These are phyloP conservation scores for Dissoconium aciculare DNA, from an alignment of 2,329 filamentous ascomycete species.

Conservation along the genomic window DNA sequence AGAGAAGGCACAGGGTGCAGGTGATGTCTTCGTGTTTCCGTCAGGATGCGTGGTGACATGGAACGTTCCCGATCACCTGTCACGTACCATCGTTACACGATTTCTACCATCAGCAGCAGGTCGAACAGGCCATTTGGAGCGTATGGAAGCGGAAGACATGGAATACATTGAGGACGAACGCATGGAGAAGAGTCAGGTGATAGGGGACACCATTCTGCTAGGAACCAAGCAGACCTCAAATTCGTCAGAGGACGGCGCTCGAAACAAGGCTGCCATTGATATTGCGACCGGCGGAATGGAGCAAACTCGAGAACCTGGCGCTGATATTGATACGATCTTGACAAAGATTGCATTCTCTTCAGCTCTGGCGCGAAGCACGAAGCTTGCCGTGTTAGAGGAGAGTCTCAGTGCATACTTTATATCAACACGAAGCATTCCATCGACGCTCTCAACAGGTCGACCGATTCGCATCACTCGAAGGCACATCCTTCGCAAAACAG, in stretches of 20 bases:
- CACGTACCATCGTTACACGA: slow-evolving; percentile 52
- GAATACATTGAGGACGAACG: slow-evolving; percentile 66
- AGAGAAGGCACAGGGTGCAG: slow-evolving; percentile 26
- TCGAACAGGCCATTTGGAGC: slow-evolving; percentile 53
- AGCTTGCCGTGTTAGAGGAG: slow-evolving; percentile 80
- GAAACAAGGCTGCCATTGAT: slow-evolving; percentile 11
- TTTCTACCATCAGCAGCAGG: slow-evolving; percentile 58
- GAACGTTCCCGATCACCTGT: slow-evolving; percentile 65
- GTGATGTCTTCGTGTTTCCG: slow-evolving; percentile 90
- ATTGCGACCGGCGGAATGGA: slow-evolving; percentile 2
- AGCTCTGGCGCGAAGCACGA: slow-evolving; percentile 80
- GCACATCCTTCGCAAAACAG: slow-evolving; percentile 85
- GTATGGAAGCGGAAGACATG: slow-evolving; percentile 74
- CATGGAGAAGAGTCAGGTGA: slow-evolving; percentile 60
- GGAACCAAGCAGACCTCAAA: slow-evolving; percentile 49
- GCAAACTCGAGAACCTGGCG: slow-evolving; percentile 5
- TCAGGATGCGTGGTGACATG: slow-evolving; percentile 88
- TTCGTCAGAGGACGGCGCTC: neutral
- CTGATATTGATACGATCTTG: slow-evolving; percentile 47
- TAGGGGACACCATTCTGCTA: slow-evolving; percentile 76
- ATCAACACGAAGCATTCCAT: slow-evolving; percentile 68
- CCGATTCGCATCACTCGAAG: slow-evolving; percentile 49
- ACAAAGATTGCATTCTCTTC: slow-evolving; percentile 96
- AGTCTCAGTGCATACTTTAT: slow-evolving; percentile 73
- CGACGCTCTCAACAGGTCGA: slow-evolving; percentile 55